Evolutionary conservation across 202 grass and related monocot species (phyloP).

Genomic region (Cymbopogon flexuosus): DNA sequence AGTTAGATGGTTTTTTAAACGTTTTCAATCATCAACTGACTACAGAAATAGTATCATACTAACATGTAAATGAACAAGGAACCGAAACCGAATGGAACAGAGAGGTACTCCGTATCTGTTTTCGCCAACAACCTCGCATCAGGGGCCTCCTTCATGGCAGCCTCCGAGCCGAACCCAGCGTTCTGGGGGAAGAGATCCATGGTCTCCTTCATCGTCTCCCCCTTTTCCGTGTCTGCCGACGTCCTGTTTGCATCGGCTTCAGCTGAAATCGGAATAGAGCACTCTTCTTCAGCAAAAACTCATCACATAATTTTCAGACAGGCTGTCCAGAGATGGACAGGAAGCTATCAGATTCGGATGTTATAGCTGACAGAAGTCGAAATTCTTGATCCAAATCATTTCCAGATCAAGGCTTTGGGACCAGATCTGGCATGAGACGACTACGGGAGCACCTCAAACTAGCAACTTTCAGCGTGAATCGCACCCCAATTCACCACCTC

Average conservation of each 20-base stretch:
- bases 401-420: not conserved
- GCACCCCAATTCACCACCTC: not conserved
- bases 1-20: not conserved
- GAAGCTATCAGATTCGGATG: not conserved
- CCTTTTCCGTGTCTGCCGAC: constrained; percentile 7
- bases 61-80: not conserved
- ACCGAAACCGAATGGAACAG: not conserved
- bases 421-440: constrained; percentile 8
- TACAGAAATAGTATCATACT: not conserved
- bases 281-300: not conserved
- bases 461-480: not conserved
- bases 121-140: constrained; percentile 24
- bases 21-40: not conserved
- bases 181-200: constrained; percentile 67
- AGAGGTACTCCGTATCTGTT: not conserved
- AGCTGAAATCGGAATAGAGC: constrained; percentile 29
- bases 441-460: not conserved
- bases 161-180: constrained; percentile 34
- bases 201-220: constrained; percentile 6
- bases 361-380: not conserved
- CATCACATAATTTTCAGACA: not conserved
- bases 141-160: not conserved
- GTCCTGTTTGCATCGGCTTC: constrained; percentile 27
- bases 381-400: not conserved
- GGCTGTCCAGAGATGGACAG: not conserved